Evolutionary conservation across 2,329 filamentous ascomycete genomes (phyloP).

Genomic region (Aspergillus sp.): DNA sequence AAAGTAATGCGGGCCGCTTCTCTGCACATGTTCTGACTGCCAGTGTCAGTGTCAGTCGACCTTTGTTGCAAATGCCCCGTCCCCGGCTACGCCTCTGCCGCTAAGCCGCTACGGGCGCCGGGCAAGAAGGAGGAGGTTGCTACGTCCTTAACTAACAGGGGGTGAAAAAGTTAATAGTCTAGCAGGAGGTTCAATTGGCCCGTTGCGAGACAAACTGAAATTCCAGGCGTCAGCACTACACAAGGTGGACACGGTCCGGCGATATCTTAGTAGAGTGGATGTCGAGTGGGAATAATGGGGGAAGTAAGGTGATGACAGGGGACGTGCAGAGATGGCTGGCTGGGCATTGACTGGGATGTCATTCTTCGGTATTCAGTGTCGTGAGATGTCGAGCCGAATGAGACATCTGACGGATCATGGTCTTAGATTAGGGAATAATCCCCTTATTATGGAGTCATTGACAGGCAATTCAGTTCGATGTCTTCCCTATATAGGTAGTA

Average conservation of each 20-base stretch:
- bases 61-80: no score
- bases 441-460: neutral
- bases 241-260: neutral
- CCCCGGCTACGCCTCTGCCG: no score
- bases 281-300: neutral
- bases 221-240: neutral
- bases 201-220: neutral
- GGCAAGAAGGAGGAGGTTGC: no score
- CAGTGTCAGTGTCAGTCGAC: no score
- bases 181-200: no score
- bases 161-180: no score
- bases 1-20: neutral
- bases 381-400: no score
- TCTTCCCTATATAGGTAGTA: neutral
- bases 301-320: neutral
- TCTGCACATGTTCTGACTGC: no score
- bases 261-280: neutral
- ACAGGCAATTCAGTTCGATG: neutral
- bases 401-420: no score
- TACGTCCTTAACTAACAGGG: no score
- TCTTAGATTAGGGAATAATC: neutral
- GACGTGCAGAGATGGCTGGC: slow-evolving; percentile 5
- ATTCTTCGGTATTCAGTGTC: neutral
- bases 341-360: neutral
- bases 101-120: no score